phyloP scores from a whole-genome alignment of 306 rosid genomes.

The Corylus heterophylla region DNA sequence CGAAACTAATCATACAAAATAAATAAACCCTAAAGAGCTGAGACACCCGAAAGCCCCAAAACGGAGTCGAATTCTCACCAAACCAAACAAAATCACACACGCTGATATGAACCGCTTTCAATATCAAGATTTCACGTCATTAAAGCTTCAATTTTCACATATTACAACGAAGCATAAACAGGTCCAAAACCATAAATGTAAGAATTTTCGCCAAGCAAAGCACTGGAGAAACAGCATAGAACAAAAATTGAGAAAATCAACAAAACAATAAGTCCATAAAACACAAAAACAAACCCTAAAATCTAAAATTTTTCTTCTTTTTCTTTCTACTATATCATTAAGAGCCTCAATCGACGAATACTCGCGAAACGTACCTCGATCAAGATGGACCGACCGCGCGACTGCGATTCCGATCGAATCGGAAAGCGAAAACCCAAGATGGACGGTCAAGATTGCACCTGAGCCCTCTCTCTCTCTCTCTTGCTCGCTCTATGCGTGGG shows the following conservation, averaged over 20 bases:
- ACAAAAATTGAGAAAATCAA: not conserved
- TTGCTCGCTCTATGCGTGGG: not conserved
- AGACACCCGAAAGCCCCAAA: not conserved
- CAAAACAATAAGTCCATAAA: not conserved
- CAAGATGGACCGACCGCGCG: not conserved
- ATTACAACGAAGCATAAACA: not conserved
- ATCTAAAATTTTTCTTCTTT: not conserved
- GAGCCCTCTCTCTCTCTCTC: not conserved
- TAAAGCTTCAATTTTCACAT: not conserved
- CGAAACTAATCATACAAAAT: not conserved
- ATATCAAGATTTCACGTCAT: not conserved
- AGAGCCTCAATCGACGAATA: not conserved
- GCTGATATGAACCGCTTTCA: not conserved
- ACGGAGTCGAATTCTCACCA: not conserved
- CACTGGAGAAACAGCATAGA: not conserved
- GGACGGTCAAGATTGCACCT: not conserved
- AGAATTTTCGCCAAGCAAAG: slow-evolving; percentile 3
- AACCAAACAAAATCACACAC: not conserved
- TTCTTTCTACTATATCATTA: not conserved
- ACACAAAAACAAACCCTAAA: not conserved
- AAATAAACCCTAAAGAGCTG: not conserved
- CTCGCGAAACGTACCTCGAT: slow-evolving; percentile 10
- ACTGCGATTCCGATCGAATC: slow-evolving; percentile 3
- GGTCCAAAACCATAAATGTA: not conserved
- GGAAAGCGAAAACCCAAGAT: not conserved